A percentile compares a stretch with the other conserved stretches of the same genome.
phyloP scores from a whole-genome alignment of 2,329 filamentous ascomycete species.

The Juglanconis oblonga region DNA sequence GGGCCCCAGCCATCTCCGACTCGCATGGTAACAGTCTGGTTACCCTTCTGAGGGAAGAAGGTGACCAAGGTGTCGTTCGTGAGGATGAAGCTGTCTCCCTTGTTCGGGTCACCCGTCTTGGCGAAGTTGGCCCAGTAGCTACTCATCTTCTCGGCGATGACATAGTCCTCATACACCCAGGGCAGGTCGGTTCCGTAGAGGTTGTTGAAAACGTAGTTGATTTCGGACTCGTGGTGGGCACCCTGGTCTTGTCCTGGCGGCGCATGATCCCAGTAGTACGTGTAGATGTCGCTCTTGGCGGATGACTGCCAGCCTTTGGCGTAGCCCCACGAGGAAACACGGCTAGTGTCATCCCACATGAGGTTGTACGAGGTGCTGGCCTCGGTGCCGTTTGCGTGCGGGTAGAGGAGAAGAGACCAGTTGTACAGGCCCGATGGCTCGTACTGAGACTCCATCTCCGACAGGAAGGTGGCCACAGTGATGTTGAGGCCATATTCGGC shows the following conservation, averaged over 20 bases:
- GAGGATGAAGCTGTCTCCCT: not conserved
- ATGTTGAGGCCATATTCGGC: conserved; percentile 22
- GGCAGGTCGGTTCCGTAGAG: conserved; percentile 15
- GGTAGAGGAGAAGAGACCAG: no score
- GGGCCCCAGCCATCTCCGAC: not conserved
- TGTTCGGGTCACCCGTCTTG: conserved; percentile 1
- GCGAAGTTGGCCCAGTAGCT: conserved; percentile 9
- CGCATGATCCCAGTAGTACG: conserved; percentile 24
- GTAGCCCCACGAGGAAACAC: not conserved
- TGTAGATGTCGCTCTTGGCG: not conserved
- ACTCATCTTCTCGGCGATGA: conserved; percentile 9
- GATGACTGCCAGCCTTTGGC: conserved; percentile 19
- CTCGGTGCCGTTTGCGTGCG: no score
- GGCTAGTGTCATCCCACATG: not conserved
- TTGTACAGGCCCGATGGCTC: not conserved
- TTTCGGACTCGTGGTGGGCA: conserved; percentile 35
- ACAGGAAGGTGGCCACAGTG: conserved; percentile 21
- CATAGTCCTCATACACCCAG: not conserved
- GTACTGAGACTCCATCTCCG: conserved; percentile 20
- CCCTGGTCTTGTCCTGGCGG: conserved; percentile 32
- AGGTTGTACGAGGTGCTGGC: not conserved
- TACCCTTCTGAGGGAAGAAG: not conserved
- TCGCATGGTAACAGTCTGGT: not conserved
- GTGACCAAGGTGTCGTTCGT: no score
- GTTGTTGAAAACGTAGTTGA: conserved; percentile 35